Percentiles rank a stretch among this genome's conserved stretches.
These are phyloP conservation scores for Polyplosphaeria fusca DNA, from an alignment of 495 filamentous ascomycete species.

Conservation along the genomic window DNA sequence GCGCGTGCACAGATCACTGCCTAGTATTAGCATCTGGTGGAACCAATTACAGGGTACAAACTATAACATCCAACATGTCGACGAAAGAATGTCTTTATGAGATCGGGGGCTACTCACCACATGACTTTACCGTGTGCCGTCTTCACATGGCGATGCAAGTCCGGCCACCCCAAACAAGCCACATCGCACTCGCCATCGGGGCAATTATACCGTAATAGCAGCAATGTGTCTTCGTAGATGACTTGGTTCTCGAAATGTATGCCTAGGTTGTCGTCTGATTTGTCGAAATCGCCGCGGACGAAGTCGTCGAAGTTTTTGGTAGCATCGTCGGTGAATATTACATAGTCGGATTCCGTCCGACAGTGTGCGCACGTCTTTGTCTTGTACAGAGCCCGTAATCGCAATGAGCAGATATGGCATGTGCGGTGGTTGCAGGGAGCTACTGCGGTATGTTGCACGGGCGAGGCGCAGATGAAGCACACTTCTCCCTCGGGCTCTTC, in stretches of 20 bases:
- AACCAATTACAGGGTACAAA: too few species aligned
- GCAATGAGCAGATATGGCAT: conserved; percentile 90
- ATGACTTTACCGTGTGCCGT: conserved; percentile 77
- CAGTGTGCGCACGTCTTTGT: conserved; percentile 93
- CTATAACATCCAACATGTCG: background rate
- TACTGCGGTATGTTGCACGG: conserved; percentile 76
- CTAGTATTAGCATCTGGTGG: too few species aligned
- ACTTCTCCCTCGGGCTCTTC: conserved; percentile 54
- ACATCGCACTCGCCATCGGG: conserved; percentile 81
- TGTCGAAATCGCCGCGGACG: conserved; percentile 63
- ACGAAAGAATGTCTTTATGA: too few species aligned
- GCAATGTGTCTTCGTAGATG: conserved; percentile 80
- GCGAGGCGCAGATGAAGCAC: conserved; percentile 95
- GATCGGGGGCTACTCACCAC: conserved; percentile 49
- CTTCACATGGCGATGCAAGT: conserved; percentile 88
- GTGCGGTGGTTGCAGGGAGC: conserved; percentile 92
- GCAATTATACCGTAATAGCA: conserved; percentile 93
- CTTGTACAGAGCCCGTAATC: conserved; percentile 90
- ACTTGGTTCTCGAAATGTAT: conserved; percentile 83
- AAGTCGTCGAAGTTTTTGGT: conserved; percentile 83
- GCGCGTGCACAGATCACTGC: conserved; percentile 78
- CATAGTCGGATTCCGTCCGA: conserved; percentile 75
- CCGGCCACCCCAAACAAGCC: conserved; percentile 87
- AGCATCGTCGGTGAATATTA: conserved; percentile 85
- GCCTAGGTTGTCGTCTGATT: conserved; percentile 75